phyloP scores from a whole-genome alignment of 257 asterid species.

The Primulina huaijiensis region DNA sequence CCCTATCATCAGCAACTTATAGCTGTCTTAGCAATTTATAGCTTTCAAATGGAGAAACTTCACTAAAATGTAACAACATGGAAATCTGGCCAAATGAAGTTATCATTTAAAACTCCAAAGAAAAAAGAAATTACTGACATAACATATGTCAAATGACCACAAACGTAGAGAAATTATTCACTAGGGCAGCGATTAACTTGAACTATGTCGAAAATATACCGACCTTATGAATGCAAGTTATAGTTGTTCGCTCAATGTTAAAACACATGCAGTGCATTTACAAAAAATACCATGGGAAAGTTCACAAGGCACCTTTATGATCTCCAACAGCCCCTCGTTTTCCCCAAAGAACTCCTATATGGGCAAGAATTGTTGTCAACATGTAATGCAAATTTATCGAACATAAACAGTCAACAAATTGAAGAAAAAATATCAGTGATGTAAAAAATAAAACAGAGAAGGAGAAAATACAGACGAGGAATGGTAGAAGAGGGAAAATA shows the following conservation, averaged over 20 bases:
- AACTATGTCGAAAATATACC: neutral
- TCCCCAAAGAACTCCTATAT: constrained; percentile 64
- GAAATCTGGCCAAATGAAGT: neutral
- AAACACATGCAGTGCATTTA: neutral
- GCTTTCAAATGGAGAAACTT: neutral
- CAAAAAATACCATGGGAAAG: constrained; percentile 12
- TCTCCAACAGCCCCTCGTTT: constrained; percentile 38
- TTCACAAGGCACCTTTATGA: constrained; percentile 47
- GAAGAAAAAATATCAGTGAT: constrained; percentile 6
- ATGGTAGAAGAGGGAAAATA: too few species aligned
- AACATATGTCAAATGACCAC: neutral
- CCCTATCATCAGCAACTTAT: neutral
- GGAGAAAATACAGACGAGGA: too few species aligned
- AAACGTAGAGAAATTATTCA: neutral
- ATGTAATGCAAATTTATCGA: constrained; percentile 6
- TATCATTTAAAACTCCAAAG: neutral
- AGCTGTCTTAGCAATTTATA: neutral
- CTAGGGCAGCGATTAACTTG: neutral
- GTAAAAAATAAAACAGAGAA: neutral
- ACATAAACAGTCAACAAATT: neutral
- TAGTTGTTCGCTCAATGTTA: neutral
- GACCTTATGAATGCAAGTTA: neutral
- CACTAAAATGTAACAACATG: neutral
- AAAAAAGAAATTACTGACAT: neutral
- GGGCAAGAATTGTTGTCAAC: constrained; percentile 24